Conservation (phyloP, 257 asterid species). For the Vinca minor region DNA sequence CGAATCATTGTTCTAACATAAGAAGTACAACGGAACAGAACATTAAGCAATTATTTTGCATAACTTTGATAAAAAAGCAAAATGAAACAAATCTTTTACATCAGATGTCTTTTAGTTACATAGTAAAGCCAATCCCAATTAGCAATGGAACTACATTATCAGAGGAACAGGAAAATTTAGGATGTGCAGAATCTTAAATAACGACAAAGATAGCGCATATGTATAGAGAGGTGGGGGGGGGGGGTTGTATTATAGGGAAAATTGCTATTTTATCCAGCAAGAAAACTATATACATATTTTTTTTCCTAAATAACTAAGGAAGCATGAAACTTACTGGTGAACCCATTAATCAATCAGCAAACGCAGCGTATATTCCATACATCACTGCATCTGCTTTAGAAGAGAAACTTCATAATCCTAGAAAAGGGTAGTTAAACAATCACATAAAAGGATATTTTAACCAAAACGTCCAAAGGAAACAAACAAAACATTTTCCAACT, state of each 20-base stretch:
- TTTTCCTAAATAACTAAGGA: neutral
- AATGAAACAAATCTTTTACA: neutral
- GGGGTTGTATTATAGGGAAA: neutral
- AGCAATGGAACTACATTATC: too few relatives aligned
- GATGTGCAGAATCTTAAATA: neutral
- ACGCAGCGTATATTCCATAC: neutral
- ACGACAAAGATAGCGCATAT: neutral
- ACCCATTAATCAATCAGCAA: constrained; percentile 39
- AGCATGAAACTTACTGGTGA: constrained; percentile 39
- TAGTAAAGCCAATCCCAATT: too few relatives aligned
- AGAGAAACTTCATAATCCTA: neutral
- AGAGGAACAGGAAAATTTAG: neutral
- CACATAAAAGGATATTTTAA: neutral
- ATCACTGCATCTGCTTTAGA: constrained; percentile 10
- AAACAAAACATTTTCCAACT: neutral
- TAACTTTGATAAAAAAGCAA: neutral
- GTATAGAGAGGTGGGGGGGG: neutral
- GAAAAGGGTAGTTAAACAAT: neutral
- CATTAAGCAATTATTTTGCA: constrained; percentile 6
- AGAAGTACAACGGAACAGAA: constrained; percentile 12
- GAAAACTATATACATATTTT: too few relatives aligned
- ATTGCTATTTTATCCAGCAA: too few relatives aligned
- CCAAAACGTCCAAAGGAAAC: neutral
- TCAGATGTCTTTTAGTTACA: too few relatives aligned
- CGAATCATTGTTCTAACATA: constrained; percentile 35